Base-by-base conservation (phyloP, 441 rosid species). In the Isatis lusitanica region DNA sequence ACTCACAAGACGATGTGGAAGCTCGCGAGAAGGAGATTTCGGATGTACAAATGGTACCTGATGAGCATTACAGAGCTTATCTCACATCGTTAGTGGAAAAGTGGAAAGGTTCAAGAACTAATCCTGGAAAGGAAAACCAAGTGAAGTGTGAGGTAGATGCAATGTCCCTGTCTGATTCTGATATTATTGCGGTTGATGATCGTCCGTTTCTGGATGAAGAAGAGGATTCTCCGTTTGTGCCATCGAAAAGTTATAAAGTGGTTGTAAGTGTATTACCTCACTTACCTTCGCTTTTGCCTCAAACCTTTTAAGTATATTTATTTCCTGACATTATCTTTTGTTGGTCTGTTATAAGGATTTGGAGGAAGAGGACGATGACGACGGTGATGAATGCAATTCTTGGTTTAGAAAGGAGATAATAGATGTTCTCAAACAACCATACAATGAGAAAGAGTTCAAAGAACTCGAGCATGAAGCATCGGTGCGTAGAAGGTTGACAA, bases 111-210 rank as follows among this genome's bases (percentile, higher is more conserved):
- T 56, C 17, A 60, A 43, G 43, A 62, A 70, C 52, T 66, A 46
- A 6, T 17, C 63, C 50, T 66, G 59, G 39, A 12, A 69, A 47
- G 46, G 76, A 79, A 42, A 28, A 60, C 68, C 26, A 56, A 63
- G 76, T 83, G 17, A 70, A 69, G 18, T 38, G 78, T 66, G 87
- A 71, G 61, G 74, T 63, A 35, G 83, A 70, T 50, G 73, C 46
- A 64, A 69, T 48, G 71, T 79, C 80, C 75, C 59, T 72, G 5
- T 82, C 83, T n/a, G 88, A 80, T 71, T 79, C 84, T 8, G 92
- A 87, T 60, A 69, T 82, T 6, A 57, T 82, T 57, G 82, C 71
- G 33, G 16, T 81, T 82, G 84, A 74, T 24, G 51, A 59, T 35
- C 66, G 73, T 75, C 82, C 82, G 15, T 74, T 79, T 77, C 2